A percentile compares a stretch with the other conserved stretches of the same genome.
These are phyloP conservation scores for Fistulinella cinereoalba DNA, from an alignment of 1,284 basidiomycete species.

Conservation along the genomic window DNA sequence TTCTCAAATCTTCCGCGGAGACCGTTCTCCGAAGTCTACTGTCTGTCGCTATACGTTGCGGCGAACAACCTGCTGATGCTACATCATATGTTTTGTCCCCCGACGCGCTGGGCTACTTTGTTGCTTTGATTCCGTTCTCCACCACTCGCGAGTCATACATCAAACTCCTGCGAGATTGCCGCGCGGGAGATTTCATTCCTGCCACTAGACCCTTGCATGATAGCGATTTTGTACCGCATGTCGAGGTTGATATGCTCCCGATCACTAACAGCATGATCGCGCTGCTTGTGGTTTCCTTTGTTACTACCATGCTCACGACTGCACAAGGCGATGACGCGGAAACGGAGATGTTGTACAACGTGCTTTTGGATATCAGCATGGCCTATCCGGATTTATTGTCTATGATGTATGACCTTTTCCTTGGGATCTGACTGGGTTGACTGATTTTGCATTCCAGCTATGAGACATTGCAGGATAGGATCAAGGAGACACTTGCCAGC, in stretches of 20 bases:
- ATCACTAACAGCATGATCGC: conserved; percentile 66
- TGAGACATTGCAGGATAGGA: conserved; percentile 74
- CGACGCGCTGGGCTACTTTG: conserved; percentile 77
- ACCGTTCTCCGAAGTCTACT: conserved; percentile 56
- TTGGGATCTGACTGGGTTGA: conserved; percentile 2
- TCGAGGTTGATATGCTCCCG: conserved; percentile 61
- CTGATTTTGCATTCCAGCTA: conserved; percentile 48
- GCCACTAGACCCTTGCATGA: conserved; percentile 42
- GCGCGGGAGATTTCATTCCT: conserved; percentile 47
- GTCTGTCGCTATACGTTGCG: conserved; percentile 51
- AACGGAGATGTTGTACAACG: conserved; percentile 74
- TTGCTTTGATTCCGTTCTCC: conserved; percentile 73
- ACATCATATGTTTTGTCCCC: conserved; percentile 47
- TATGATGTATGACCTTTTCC: conserved; percentile 56
- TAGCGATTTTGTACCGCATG: conserved; percentile 48
- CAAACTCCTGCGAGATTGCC: conserved; percentile 59
- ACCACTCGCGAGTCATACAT: conserved; percentile 56
- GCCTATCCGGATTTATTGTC: conserved; percentile 73
- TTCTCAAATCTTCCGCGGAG: conserved; percentile 57
- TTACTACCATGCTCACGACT: conserved; percentile 73
- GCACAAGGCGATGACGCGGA: conserved; percentile 81
- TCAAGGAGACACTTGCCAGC: conserved; percentile 73
- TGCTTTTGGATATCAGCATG: conserved; percentile 74
- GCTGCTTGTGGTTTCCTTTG: conserved; percentile 72
- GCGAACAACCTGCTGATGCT: conserved; percentile 37